These are phyloP conservation scores for Coemansia sp. DNA, from an alignment of 192 early-diverging fungal genomes.

Conservation along the genomic window DNA sequence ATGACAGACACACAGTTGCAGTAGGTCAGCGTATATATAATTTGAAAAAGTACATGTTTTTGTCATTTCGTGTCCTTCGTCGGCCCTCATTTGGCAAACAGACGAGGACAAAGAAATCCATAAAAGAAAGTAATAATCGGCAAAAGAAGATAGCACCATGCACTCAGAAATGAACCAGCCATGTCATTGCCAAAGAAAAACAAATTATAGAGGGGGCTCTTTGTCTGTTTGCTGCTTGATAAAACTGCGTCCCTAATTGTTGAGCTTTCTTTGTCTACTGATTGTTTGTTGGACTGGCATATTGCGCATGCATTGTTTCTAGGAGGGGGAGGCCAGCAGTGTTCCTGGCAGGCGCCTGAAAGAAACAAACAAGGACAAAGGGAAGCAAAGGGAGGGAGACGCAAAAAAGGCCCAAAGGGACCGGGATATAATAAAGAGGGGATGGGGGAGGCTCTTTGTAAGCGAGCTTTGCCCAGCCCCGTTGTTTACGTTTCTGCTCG, in stretches of 20 bases:
- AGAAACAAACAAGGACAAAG: not conserved
- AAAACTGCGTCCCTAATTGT: not conserved
- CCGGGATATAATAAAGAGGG: not conserved
- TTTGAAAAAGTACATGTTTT: not conserved
- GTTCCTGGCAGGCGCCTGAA: not conserved
- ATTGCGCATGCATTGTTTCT: not conserved
- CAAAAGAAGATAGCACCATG: conserved; percentile 3
- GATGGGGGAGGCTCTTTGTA: not conserved
- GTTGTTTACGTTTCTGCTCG: not conserved
- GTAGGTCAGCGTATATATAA: conserved; percentile 4
- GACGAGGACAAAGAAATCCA: not conserved
- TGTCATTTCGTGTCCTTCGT: not conserved
- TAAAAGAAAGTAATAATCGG: not conserved
- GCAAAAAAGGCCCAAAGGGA: not conserved
- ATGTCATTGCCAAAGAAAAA: not conserved
- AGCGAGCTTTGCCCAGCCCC: not conserved
- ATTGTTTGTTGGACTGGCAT: not conserved
- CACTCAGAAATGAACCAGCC: not conserved
- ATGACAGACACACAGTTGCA: conserved; percentile 2
- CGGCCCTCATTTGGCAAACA: not conserved
- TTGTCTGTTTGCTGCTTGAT: not conserved
- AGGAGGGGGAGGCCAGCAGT: not conserved
- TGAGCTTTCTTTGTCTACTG: not conserved
- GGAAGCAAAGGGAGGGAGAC: not conserved
- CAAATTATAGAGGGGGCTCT: not conserved